Percentiles rank a stretch among this genome's conserved stretches.
phyloP scores from a whole-genome alignment of 768 basidiomycete species.

The Baorangia bicolor region DNA sequence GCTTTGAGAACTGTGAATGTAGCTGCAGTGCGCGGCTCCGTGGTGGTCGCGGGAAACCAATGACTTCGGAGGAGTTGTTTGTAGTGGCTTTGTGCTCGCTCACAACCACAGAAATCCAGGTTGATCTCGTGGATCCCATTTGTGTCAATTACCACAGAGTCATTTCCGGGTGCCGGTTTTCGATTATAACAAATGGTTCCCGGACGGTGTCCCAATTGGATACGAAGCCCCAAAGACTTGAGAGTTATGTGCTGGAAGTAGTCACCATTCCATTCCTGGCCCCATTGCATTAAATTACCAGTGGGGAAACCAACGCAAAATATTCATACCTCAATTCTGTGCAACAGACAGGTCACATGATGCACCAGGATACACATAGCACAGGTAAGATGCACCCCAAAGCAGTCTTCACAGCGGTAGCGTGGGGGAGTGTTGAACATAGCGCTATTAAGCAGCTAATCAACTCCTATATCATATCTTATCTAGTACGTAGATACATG shows the following conservation, averaged over 20 bases:
- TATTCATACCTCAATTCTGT: background rate
- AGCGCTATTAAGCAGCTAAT: too few relatives aligned
- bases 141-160: background rate
- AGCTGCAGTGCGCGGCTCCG: background rate
- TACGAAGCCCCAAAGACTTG: background rate
- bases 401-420: background rate
- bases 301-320: background rate
- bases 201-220: background rate
- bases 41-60: background rate
- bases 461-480: too few relatives aligned
- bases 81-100: background rate
- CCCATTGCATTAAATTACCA: background rate
- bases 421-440: background rate
- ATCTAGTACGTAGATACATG: too few relatives aligned
- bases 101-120: background rate
- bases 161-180: background rate
- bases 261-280: background rate
- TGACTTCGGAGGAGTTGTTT: background rate
- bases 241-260: background rate
- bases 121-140: background rate
- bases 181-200: background rate
- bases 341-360: background rate
- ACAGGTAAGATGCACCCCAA: background rate
- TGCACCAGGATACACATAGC: background rate
- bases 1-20: background rate